Evolutionary conservation across 257 asterid genomes (phyloP).

Genomic region (Penstemon newberryi): DNA sequence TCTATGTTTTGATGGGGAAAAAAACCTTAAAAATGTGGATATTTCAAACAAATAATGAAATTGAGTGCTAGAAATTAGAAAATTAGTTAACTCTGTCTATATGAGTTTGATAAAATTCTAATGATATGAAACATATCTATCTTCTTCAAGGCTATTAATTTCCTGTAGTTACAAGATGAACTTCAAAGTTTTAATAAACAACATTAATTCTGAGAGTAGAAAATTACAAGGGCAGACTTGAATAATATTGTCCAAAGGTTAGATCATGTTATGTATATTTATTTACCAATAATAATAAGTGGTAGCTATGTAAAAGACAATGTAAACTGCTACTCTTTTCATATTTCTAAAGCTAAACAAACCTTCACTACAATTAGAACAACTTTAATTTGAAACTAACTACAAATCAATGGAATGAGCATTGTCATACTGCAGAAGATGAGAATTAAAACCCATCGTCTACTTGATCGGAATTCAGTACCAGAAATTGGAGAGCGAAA

Average conservation of each 20-base stretch:
- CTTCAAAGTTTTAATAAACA: no score
- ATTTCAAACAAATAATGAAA: background rate
- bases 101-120: no score
- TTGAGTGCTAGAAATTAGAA: background rate
- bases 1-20: no score
- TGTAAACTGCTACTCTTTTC: background rate
- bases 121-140: background rate
- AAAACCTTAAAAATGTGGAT: no score
- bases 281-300: background rate
- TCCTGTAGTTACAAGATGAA: no score
- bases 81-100: no score
- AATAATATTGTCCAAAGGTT: background rate
- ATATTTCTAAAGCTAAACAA: background rate
- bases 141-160: background rate
- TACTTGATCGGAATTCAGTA: conserved; percentile 35
- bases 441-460: conserved; percentile 68
- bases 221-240: background rate
- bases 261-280: background rate
- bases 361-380: conserved; percentile 13
- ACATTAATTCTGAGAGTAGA: background rate
- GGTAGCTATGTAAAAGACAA: background rate
- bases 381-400: conserved; percentile 34
- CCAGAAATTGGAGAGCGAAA: conserved; percentile 34
- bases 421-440: conserved; percentile 68
- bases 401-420: conserved; percentile 58